Conservation (phyloP, 768 basidiomycete genomes). For the Leccinum barrowsii region DNA sequence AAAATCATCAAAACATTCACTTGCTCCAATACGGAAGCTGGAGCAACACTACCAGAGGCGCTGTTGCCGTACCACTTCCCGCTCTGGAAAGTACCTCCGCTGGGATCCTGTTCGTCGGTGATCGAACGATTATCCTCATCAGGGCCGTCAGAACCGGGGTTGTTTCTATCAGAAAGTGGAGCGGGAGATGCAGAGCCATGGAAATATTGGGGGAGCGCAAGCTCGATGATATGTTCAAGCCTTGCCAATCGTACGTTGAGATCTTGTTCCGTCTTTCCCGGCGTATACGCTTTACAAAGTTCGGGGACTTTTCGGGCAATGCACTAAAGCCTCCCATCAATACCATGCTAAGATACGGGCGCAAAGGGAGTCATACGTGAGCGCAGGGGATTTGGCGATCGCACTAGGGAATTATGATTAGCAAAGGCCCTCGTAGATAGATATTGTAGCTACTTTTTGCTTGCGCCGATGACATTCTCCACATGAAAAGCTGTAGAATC, state of each 20-base stretch:
- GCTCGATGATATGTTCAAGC: slow-evolving; percentile 78
- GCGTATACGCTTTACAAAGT: slow-evolving; percentile 84
- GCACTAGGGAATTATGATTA: slow-evolving; percentile 49
- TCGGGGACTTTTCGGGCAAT: slow-evolving; percentile 84
- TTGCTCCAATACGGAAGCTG: slow-evolving; percentile 76
- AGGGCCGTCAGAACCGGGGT: slow-evolving; percentile 45
- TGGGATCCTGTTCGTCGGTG: slow-evolving; percentile 73
- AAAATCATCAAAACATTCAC: slow-evolving; percentile 38
- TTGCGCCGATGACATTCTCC: slow-evolving; percentile 87
- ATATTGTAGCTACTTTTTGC: slow-evolving; percentile 58
- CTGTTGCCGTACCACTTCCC: slow-evolving; percentile 86
- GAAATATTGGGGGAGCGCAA: slow-evolving; percentile 74
- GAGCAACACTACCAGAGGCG: slow-evolving; percentile 79
- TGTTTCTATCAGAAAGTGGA: slow-evolving; percentile 33
- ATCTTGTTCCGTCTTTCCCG: slow-evolving; percentile 83
- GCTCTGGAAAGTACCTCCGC: slow-evolving; percentile 74
- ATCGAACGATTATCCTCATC: slow-evolving; percentile 74
- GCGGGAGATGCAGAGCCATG: slow-evolving; percentile 37
- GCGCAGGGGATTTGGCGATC: slow-evolving; percentile 83
- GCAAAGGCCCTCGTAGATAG: slow-evolving; percentile 14
- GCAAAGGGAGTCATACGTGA: slow-evolving; percentile 50
- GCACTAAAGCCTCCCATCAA: slow-evolving; percentile 46
- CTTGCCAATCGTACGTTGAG: slow-evolving; percentile 68
- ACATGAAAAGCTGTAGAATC: slow-evolving; percentile 63
- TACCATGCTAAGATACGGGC: slow-evolving; percentile 3